Conservation (phyloP, 768 basidiomycete genomes). For the Chiua virens region DNA sequence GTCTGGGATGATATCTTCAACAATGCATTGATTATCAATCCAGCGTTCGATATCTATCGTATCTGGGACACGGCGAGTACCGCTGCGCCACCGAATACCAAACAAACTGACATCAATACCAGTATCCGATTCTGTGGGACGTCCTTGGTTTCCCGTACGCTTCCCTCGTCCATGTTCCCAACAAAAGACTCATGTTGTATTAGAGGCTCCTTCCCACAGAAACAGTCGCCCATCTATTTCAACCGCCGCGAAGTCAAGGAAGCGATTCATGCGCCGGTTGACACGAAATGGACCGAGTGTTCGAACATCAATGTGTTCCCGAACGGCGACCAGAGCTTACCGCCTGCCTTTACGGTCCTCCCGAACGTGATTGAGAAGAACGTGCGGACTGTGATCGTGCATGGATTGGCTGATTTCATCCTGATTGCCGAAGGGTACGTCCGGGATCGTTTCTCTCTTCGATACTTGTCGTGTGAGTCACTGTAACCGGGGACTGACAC, state of each 20-base stretch:
- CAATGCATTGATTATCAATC: conserved; percentile 61
- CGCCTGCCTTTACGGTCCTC: conserved; percentile 62
- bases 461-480: not conserved
- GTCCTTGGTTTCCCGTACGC: conserved; percentile 79
- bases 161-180: not conserved
- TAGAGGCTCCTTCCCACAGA: conserved; percentile 56
- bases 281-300: conserved; percentile 65
- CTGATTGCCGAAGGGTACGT: conserved; percentile 72
- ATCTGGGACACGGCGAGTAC: conserved; percentile 63
- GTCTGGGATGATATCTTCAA: conserved; percentile 67
- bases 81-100: no score
- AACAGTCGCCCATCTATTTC: conserved; percentile 69
- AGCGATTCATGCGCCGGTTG: conserved; percentile 67
- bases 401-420: conserved; percentile 73
- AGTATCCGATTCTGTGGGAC: conserved; percentile 72
- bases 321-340: conserved; percentile 57
- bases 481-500: conserved; percentile 8
- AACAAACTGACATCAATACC: not conserved
- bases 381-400: conserved; percentile 63
- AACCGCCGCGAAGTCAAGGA: conserved; percentile 60
- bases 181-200: not conserved
- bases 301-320: conserved; percentile 61
- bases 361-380: conserved; percentile 79
- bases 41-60: conserved; percentile 75
- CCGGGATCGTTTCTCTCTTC: not conserved